Conservation (phyloP, 805 yeast species). For the Grigorovia humatica region DNA sequence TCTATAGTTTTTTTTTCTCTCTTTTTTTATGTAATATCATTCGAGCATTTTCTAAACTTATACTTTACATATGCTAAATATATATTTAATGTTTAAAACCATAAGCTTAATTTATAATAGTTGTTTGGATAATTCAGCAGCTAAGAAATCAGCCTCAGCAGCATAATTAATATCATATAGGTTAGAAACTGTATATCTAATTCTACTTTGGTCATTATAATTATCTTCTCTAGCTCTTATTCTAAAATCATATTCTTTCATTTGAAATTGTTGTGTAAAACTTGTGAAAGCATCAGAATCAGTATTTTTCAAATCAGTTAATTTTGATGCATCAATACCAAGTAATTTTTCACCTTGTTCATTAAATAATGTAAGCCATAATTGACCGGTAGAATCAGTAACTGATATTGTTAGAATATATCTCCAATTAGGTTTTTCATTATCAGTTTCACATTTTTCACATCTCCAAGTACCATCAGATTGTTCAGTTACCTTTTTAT, state of each 20-base stretch:
- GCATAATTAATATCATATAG: constrained; percentile 43
- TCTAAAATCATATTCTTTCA: constrained; percentile 65
- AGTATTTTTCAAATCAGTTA: constrained; percentile 39
- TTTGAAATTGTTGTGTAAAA: constrained; percentile 40
- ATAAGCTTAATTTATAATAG: background rate
- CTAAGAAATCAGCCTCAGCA: constrained; percentile 51
- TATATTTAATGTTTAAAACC: background rate
- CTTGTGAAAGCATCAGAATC: constrained; percentile 38
- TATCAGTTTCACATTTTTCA: constrained; percentile 74
- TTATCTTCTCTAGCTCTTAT: constrained; percentile 74
- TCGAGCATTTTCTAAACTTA: too few species aligned
- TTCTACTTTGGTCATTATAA: constrained; percentile 67
- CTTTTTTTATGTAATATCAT: too few species aligned
- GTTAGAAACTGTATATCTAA: constrained; percentile 60
- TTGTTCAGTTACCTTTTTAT: constrained; percentile 70
- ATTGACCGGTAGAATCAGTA: constrained; percentile 71
- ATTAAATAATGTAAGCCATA: constrained; percentile 83
- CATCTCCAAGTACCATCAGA: constrained; percentile 81
- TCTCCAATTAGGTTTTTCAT: constrained; percentile 63
- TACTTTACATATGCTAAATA: too few species aligned
- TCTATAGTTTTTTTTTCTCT: too few species aligned
- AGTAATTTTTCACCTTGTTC: constrained; percentile 65
- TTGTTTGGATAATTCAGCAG: constrained; percentile 25
- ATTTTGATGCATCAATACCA: constrained; percentile 50
- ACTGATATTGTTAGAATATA: constrained; percentile 68